These are phyloP conservation scores for Urtica urens DNA, from an alignment of 306 rosid genomes.

Conservation along the genomic window DNA sequence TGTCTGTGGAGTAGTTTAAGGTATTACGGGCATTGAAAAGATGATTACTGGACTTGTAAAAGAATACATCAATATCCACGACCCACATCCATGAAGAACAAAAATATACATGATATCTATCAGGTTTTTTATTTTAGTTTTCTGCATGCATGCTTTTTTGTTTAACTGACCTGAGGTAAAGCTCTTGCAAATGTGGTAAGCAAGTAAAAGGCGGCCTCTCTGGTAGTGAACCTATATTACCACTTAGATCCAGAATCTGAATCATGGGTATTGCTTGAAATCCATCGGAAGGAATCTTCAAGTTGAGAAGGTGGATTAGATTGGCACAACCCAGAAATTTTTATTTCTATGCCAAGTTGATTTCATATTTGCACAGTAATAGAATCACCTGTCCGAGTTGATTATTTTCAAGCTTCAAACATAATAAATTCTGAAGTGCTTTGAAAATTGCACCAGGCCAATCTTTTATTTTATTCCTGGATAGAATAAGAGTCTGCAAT, in stretches of 20 bases:
- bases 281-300: conserved; percentile 74
- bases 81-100: conserved; percentile 7
- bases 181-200: conserved; percentile 67
- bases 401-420: conserved; percentile 84
- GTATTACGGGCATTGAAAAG: neutral
- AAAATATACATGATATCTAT: neutral
- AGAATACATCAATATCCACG: neutral
- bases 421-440: conserved; percentile 47
- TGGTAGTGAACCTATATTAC: conserved; percentile 49
- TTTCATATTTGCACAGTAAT: neutral
- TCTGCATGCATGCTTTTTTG: conserved; percentile 15
- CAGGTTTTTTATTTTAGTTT: too few species aligned
- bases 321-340: conserved; percentile 7
- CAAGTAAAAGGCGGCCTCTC: conserved; percentile 54
- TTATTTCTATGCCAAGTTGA: conserved; percentile 4
- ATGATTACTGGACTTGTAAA: neutral
- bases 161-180: conserved; percentile 65
- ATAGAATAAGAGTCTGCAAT: conserved; percentile 62
- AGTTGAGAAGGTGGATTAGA: conserved; percentile 19
- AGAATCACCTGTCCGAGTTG: conserved; percentile 56
- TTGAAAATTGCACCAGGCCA: conserved; percentile 76
- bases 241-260: conserved; percentile 73
- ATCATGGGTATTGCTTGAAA: conserved; percentile 61
- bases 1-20: conserved; percentile 44
- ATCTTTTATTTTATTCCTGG: conserved; percentile 73